A percentile compares a stretch with the other conserved stretches of the same genome.
These are phyloP conservation scores for Medicago truncatula DNA, from an alignment of 306 rosid genomes.

Conservation along the genomic window DNA sequence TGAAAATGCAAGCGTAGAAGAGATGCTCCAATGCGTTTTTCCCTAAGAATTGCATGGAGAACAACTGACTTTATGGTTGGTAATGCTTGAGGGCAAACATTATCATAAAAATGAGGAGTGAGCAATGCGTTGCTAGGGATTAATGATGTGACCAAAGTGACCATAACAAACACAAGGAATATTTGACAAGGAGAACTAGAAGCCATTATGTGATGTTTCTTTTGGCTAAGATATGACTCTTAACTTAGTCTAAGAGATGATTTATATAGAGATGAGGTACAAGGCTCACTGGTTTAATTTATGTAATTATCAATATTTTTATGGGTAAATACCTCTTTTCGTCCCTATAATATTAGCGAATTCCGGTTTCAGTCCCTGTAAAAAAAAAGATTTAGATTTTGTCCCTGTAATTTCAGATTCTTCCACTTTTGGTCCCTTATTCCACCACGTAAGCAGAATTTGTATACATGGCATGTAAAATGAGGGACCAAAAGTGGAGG, in stretches of 20 bases:
- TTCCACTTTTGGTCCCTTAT: no score
- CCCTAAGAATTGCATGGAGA: slow-evolving; percentile 28
- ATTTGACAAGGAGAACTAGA: slow-evolving; percentile 30
- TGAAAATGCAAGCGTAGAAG: slow-evolving; percentile 54
- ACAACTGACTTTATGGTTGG: slow-evolving; percentile 29
- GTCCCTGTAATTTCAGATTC: no score
- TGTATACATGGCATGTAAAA: no score
- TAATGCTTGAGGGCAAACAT: slow-evolving; percentile 49
- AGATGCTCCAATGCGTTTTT: slow-evolving; percentile 52
- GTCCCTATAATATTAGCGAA: no score
- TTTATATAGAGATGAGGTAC: slow-evolving; percentile 35
- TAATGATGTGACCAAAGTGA: slow-evolving; percentile 27
- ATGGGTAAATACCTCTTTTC: no score
- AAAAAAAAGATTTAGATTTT: no score
- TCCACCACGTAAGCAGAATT: no score
- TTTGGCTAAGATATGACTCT: background rate
- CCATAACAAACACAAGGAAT: slow-evolving; percentile 26
- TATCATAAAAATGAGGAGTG: slow-evolving; percentile 40
- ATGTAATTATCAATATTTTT: background rate
- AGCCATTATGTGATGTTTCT: slow-evolving; percentile 36
- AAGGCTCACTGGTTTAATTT: background rate
- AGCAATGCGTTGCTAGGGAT: slow-evolving; percentile 35
- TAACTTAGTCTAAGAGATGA: background rate
- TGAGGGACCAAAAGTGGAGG: no score
- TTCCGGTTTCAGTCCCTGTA: no score